phyloP scores from a whole-genome alignment of 345 rosid species.

The Limnanthes douglasii region DNA sequence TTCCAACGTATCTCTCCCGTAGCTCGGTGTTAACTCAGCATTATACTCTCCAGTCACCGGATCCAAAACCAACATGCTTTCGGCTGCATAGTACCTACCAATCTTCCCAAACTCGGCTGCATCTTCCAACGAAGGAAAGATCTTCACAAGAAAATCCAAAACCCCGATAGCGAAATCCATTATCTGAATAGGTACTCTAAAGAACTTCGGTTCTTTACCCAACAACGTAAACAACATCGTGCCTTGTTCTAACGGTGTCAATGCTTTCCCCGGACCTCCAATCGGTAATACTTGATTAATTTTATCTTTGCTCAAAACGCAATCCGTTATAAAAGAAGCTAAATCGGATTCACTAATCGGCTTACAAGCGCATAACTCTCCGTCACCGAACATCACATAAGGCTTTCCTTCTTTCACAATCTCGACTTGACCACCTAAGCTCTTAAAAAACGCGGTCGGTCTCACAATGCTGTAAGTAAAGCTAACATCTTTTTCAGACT shows the following conservation, averaged over 20 bases:
- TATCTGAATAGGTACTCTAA: constrained; percentile 81
- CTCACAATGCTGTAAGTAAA: constrained; percentile 77
- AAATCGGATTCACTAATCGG: constrained; percentile 86
- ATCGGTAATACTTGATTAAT: constrained; percentile 66
- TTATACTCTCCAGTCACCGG: constrained; percentile 74
- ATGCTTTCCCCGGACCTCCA: constrained; percentile 90
- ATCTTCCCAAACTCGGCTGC: constrained; percentile 96
- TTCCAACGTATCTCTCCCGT: constrained; percentile 78
- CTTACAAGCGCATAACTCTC: constrained; percentile 85
- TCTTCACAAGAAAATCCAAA: constrained; percentile 53
- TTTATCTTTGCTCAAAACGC: constrained; percentile 61
- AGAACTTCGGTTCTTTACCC: constrained; percentile 74
- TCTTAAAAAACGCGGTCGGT: constrained; percentile 92
- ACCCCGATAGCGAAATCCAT: constrained; percentile 76
- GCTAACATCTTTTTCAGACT: constrained; percentile 17
- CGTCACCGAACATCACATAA: constrained; percentile 95
- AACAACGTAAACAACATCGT: constrained; percentile 57
- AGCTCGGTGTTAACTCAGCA: constrained; percentile 80
- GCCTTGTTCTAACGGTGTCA: constrained; percentile 88
- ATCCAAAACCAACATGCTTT: constrained; percentile 85
- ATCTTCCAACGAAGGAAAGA: constrained; percentile 69
- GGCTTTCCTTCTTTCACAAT: constrained; percentile 92
- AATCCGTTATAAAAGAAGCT: constrained; percentile 70
- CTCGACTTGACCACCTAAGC: constrained; percentile 92
- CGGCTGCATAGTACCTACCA: constrained; percentile 89